Conservation (phyloP, 345 rosid genomes). For the Lepidium sativum region DNA sequence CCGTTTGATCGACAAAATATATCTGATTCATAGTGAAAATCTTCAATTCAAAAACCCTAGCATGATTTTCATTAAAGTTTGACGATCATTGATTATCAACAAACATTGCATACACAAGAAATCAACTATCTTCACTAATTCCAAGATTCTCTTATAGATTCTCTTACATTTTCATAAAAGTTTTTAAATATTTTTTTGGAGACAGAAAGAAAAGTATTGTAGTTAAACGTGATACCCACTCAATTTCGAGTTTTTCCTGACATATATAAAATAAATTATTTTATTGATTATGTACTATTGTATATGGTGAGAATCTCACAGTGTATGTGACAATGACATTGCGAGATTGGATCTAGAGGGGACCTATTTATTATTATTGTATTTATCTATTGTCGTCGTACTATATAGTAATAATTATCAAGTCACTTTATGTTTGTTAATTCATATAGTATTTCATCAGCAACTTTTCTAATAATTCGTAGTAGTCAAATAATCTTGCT, state of each 20-base stretch:
- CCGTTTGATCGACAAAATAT: too few relatives aligned
- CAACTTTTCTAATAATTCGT: not conserved
- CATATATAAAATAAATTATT: not conserved
- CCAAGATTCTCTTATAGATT: not conserved
- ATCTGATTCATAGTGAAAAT: too few relatives aligned
- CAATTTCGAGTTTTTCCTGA: slow-evolving; percentile 4
- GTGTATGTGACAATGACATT: slow-evolving; percentile 14
- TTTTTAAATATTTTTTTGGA: not conserved
- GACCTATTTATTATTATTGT: not conserved
- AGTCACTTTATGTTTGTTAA: not conserved
- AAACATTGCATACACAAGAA: not conserved
- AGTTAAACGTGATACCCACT: slow-evolving; percentile 19
- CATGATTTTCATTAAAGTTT: not conserved
- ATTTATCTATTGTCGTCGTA: not conserved
- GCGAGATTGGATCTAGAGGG: slow-evolving; percentile 9
- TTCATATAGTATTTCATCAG: not conserved
- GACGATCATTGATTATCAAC: not conserved
- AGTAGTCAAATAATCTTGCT: slow-evolving; percentile 21
- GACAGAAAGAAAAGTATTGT: not conserved
- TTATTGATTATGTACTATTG: not conserved
- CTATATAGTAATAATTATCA: not conserved
- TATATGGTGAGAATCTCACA: slow-evolving; percentile 11
- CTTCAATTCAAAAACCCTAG: too few relatives aligned
- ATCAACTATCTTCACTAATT: not conserved
- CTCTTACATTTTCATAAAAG: not conserved